These are phyloP conservation scores for Pyrenophora seminiperda DNA, from an alignment of 2,329 filamentous ascomycete genomes.

Conservation along the genomic window DNA sequence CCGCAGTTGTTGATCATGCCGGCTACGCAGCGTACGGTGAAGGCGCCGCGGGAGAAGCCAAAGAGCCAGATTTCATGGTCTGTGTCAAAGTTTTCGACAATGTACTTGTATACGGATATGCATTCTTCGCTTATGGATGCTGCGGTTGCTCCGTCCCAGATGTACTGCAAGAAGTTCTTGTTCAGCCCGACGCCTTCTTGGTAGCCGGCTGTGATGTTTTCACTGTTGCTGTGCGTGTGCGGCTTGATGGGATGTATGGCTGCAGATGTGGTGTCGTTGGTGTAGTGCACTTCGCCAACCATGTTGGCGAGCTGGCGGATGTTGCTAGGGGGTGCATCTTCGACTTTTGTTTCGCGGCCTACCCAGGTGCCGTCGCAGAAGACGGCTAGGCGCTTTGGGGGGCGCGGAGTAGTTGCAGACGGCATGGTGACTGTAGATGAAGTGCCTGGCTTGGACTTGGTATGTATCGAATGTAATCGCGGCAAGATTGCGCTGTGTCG, in stretches of 20 bases:
- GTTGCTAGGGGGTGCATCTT: constrained; percentile 38
- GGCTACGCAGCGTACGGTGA: constrained; percentile 51
- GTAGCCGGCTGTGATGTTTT: constrained; percentile 41
- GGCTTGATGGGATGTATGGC: constrained; percentile 30
- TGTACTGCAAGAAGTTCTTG: constrained; percentile 44
- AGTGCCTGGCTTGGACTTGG: neutral
- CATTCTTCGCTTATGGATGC: constrained; percentile 45
- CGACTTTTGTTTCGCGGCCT: constrained; percentile 39
- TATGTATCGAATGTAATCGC: too few species aligned
- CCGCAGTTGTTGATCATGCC: constrained; percentile 54
- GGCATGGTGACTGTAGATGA: constrained; percentile 14
- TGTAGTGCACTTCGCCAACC: constrained; percentile 35
- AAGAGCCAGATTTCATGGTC: constrained; percentile 53
- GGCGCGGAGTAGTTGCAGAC: constrained; percentile 8
- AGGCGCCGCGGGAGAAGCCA: constrained; percentile 55
- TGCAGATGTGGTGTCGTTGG: constrained; percentile 17
- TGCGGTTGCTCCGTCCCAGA: constrained; percentile 46
- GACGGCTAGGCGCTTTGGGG: constrained; percentile 35
- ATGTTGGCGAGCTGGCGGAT: constrained; percentile 41
- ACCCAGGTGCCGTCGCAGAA: constrained; percentile 48
- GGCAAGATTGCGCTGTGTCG: too few species aligned
- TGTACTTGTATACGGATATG: constrained; percentile 43
- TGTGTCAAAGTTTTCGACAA: constrained; percentile 41
- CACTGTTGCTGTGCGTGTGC: neutral
- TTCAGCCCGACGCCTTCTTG: constrained; percentile 47